Percentiles rank a stretch among this genome's conserved stretches.
Evolutionary conservation across 73 alveolate species (phyloP).

Genomic region (Blepharisma stoltei): DNA sequence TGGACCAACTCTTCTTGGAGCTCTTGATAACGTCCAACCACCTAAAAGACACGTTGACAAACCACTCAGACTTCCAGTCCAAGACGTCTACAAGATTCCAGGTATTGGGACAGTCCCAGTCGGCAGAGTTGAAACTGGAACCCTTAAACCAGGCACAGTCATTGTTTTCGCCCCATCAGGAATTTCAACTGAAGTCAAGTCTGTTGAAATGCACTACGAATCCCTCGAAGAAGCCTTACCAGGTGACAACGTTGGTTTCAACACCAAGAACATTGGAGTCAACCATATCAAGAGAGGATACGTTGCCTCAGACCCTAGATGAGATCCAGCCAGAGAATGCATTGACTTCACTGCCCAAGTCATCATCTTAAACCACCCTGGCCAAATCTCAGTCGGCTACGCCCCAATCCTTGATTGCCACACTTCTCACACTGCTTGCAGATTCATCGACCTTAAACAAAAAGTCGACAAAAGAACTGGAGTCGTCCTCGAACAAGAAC

Average conservation of each 20-base stretch:
- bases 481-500: conserved; percentile 49
- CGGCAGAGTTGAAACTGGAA: conserved; percentile 81
- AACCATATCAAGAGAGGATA: conserved; percentile 70
- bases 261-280: conserved; percentile 52
- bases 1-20: conserved; percentile 64
- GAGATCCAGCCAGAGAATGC: conserved; percentile 67
- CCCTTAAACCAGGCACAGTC: conserved; percentile 57
- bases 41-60: conserved; percentile 65
- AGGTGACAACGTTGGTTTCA: conserved; percentile 77
- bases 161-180: conserved; percentile 67
- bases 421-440: conserved; percentile 49
- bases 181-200: conserved; percentile 53
- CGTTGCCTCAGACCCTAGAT: conserved; percentile 57
- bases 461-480: conserved; percentile 38
- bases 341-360: conserved; percentile 60
- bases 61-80: conserved; percentile 74
- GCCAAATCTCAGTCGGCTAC: conserved; percentile 51
- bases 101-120: conserved; percentile 78
- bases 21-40: conserved; percentile 60
- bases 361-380: conserved; percentile 58
- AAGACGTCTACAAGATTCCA: conserved; percentile 72
- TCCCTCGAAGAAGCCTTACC: conserved; percentile 67
- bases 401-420: conserved; percentile 45
- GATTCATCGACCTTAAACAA: conserved; percentile 41
- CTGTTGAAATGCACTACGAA: conserved; percentile 68